phyloP scores from a whole-genome alignment of 2,329 filamentous ascomycete species.

The Trichoderma asperellum region DNA sequence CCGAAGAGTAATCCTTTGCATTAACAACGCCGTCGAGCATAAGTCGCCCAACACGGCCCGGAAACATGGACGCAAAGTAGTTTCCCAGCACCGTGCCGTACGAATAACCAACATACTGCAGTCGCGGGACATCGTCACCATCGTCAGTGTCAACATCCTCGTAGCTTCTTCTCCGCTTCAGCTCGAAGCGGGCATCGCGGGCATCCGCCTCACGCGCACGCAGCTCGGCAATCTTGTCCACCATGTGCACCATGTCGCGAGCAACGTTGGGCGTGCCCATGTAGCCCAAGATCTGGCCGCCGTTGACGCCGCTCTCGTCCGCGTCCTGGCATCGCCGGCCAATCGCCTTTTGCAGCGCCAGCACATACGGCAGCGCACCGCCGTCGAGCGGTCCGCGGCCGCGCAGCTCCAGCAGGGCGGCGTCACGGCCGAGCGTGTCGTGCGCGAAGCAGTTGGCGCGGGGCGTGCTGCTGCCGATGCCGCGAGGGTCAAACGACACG shows the following conservation, averaged over 20 bases:
- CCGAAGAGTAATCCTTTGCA: slow-evolving; percentile 42
- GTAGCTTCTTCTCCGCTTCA: not conserved
- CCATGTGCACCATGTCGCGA: slow-evolving; percentile 47
- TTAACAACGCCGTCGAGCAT: slow-evolving; percentile 47
- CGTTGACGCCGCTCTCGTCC: slow-evolving; percentile 15
- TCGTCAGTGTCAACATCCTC: not conserved
- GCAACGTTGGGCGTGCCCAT: slow-evolving; percentile 46
- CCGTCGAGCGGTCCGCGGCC: not conserved
- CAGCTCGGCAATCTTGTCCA: slow-evolving; percentile 41
- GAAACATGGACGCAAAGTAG: slow-evolving; percentile 44
- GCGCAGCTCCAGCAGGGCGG: not conserved
- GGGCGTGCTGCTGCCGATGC: slow-evolving; percentile 45
- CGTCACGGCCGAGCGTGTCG: slow-evolving; percentile 34
- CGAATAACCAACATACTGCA: slow-evolving; percentile 56
- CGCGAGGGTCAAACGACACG: slow-evolving; percentile 51
- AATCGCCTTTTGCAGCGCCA: slow-evolving; percentile 35
- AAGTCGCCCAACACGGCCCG: slow-evolving; percentile 45
- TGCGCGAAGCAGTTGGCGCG: slow-evolving; percentile 44
- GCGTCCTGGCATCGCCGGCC: slow-evolving; percentile 37
- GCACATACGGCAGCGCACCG: not conserved
- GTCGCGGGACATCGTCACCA: slow-evolving; percentile 7
- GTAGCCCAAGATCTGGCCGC: slow-evolving; percentile 40
- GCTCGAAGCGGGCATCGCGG: not conserved
- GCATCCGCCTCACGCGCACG: slow-evolving; percentile 15
- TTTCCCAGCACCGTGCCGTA: slow-evolving; percentile 47